Conservation (phyloP, 164 flowering plant species). For the Piper longum region DNA sequence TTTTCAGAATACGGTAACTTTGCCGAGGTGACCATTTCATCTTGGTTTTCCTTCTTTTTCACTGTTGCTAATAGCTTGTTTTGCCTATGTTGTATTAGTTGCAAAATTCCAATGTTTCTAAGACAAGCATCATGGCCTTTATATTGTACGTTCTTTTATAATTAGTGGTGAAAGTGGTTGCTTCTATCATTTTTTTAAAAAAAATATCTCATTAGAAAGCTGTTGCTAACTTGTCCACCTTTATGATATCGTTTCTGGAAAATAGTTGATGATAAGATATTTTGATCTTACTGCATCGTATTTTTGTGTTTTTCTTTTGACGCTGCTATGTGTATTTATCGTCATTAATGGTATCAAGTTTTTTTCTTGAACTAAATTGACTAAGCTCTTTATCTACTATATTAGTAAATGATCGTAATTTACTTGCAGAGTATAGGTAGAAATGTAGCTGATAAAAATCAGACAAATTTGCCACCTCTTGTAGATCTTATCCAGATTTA, state of each 20-base stretch:
- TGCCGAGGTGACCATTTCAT: not conserved
- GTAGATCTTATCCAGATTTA: slow-evolving; percentile 34
- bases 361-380: too few relatives aligned
- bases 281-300: too few relatives aligned
- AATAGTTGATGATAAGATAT: too few relatives aligned
- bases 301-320: not conserved
- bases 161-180: not conserved
- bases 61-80: not conserved
- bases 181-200: too few relatives aligned
- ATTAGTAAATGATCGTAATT: not conserved
- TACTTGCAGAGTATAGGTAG: not conserved
- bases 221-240: too few relatives aligned
- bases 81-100: not conserved
- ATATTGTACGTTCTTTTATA: not conserved
- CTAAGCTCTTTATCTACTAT: not conserved
- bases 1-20: not conserved
- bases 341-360: too few relatives aligned
- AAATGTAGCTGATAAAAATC: slow-evolving; percentile 4
- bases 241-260: too few relatives aligned
- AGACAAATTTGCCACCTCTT: slow-evolving; percentile 23
- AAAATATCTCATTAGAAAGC: too few relatives aligned
- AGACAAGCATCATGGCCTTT: not conserved
- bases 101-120: not conserved
- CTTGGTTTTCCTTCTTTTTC: not conserved
- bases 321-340: too few relatives aligned